Percentiles rank a stretch among this genome's conserved stretches.
Conservation (phyloP, 305 asterid species). For the Fraxinus sp. region DNA sequence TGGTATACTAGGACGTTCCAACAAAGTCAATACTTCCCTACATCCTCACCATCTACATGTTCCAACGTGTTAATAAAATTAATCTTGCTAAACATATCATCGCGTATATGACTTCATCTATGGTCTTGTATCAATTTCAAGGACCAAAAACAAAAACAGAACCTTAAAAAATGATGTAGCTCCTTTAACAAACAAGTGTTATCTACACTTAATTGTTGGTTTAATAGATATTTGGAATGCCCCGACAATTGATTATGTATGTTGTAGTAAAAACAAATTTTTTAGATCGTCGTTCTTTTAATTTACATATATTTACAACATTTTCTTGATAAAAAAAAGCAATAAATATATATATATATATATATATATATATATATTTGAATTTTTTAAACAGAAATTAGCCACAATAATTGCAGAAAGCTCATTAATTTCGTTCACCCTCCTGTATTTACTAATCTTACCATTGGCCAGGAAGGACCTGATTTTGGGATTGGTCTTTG, state of each 20-base stretch:
- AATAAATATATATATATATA: neutral
- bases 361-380: too few species aligned
- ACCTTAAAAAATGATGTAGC: too few species aligned
- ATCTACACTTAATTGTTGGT: neutral
- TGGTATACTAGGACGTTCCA: neutral
- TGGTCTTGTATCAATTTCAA: neutral
- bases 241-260: neutral
- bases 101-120: neutral
- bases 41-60: neutral
- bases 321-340: neutral
- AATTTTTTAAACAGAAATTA: neutral
- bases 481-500: neutral
- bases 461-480: neutral
- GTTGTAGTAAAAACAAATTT: neutral
- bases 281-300: neutral
- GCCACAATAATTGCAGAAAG: neutral
- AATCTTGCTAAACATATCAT: neutral
- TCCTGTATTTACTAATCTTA: neutral
- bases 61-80: neutral
- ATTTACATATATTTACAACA: neutral
- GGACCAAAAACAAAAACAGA: neutral
- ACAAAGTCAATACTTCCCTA: neutral
- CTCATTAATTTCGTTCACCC: neutral
- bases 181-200: neutral
- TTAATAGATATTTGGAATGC: neutral